Evolutionary conservation across 306 rosid genomes (phyloP).

Genomic region (Quercus dentata): DNA sequence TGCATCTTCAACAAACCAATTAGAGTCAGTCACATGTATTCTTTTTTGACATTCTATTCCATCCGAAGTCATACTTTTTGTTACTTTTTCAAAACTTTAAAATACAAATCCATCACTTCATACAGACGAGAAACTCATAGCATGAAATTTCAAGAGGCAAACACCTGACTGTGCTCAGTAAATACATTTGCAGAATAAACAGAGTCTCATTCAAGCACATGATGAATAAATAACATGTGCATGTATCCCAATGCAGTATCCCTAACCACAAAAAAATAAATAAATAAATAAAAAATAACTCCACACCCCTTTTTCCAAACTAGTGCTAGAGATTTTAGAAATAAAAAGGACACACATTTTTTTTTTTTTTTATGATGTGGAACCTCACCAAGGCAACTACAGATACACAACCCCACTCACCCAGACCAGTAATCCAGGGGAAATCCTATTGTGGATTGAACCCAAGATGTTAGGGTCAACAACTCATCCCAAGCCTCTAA

Average conservation of each 20-base stretch:
- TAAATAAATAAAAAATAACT: not conserved
- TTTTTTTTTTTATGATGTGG: too few relatives aligned
- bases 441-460: too few relatives aligned
- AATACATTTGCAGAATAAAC: not conserved
- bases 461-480: too few relatives aligned
- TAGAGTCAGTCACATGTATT: too few relatives aligned
- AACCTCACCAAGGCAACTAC: too few relatives aligned
- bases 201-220: not conserved
- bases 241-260: not conserved
- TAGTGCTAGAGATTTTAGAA: not conserved
- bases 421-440: too few relatives aligned
- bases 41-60: too few relatives aligned
- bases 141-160: not conserved
- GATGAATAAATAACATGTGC: not conserved
- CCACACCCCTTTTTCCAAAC: not conserved
- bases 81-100: not conserved
- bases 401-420: too few relatives aligned
- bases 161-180: not conserved
- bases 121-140: not conserved
- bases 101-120: not conserved
- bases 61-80: not conserved
- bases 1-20: too few relatives aligned
- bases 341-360: not conserved
- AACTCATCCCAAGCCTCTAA: too few relatives aligned
- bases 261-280: not conserved